Conservation (phyloP, 169 alveolate genomes). For the Plasmodium knowlesi region DNA sequence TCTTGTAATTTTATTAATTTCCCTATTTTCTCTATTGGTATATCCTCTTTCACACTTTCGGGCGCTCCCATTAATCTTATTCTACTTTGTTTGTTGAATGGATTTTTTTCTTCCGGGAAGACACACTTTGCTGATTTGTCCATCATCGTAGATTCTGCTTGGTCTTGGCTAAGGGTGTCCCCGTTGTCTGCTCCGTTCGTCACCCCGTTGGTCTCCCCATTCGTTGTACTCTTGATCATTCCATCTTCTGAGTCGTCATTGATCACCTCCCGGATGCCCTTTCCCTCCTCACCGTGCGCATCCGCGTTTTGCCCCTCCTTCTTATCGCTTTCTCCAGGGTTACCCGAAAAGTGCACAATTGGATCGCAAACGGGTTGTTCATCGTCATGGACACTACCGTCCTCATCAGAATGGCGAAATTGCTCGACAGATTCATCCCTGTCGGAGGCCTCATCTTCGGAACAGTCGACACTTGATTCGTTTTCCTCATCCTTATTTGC, state of each 20-base stretch:
- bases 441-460: constrained; percentile 25
- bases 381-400: background rate
- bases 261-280: background rate
- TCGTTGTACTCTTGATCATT: background rate
- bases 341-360: background rate
- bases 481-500: background rate
- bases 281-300: background rate
- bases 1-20: constrained; percentile 33
- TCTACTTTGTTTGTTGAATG: constrained; percentile 11
- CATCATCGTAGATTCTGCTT: background rate
- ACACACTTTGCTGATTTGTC: background rate
- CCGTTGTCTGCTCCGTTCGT: background rate
- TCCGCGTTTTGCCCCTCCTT: background rate
- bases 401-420: background rate
- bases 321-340: background rate
- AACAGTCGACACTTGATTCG: constrained; percentile 8
- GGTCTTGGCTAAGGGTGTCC: background rate
- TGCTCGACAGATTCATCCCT: background rate
- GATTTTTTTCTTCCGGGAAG: background rate
- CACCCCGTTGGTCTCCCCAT: background rate
- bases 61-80: constrained; percentile 71
- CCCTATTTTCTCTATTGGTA: constrained; percentile 59
- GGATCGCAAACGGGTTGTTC: background rate
- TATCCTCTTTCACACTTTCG: constrained; percentile 29
- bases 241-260: background rate